phyloP scores from a whole-genome alignment of 768 basidiomycete species.

The Boletus rex-veris region DNA sequence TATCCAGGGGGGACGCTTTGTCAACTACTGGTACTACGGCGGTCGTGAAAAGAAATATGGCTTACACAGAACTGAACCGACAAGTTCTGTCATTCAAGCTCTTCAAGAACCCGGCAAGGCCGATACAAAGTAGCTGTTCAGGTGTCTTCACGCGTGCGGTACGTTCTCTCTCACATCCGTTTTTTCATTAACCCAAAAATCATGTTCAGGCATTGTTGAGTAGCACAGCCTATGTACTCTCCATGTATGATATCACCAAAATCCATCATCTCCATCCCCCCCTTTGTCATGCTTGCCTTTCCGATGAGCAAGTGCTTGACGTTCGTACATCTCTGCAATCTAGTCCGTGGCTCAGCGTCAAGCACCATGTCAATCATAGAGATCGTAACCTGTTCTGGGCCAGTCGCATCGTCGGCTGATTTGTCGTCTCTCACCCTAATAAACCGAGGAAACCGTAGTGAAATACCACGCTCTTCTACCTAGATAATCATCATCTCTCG shows the following conservation, averaged over 20 bases:
- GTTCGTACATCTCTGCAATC: conserved; percentile 94
- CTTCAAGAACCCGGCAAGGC: conserved; percentile 40
- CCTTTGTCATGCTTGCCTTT: conserved; percentile 64
- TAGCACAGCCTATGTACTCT: conserved; percentile 15
- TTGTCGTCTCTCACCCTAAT: conserved; percentile 93
- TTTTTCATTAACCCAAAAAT: neutral
- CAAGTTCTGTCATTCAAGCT: conserved; percentile 48
- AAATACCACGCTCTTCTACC: conserved; percentile 90
- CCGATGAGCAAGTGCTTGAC: conserved; percentile 78
- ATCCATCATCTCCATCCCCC: conserved; percentile 67
- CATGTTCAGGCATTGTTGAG: conserved; percentile 5
- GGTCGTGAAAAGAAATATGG: conserved; percentile 73
- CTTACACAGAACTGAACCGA: conserved; percentile 29
- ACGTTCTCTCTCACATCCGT: neutral
- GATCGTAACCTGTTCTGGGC: conserved; percentile 76
- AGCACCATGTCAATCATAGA: neutral
- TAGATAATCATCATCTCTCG: conserved; percentile 26
- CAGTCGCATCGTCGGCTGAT: conserved; percentile 85
- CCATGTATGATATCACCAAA: conserved; percentile 53
- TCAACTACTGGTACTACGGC: conserved; percentile 88
- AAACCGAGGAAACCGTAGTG: conserved; percentile 94
- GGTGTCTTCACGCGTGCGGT: neutral
- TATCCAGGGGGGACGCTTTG: conserved; percentile 79
- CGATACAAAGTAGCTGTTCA: conserved; percentile 16
- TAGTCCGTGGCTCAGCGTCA: conserved; percentile 27